Conservation (phyloP, 1,139 yeast genomes). For the Scheffersomyces cryptocercus region DNA sequence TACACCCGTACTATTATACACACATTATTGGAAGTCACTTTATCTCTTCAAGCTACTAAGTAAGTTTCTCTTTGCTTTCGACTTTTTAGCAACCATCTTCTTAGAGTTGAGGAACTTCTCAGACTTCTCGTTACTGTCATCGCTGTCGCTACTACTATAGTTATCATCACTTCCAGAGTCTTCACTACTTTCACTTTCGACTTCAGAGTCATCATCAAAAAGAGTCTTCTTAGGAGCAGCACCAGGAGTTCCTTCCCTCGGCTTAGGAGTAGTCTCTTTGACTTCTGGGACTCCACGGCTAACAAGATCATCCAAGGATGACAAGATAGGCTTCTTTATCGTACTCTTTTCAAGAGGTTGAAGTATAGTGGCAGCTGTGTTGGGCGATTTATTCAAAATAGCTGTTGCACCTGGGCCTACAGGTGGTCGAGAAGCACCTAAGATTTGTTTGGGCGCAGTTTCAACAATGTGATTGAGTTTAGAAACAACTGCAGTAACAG, state of each 20-base stretch:
- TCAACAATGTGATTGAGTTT: not conserved
- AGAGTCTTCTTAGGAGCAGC: constrained; percentile 2
- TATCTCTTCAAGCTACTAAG: constrained; percentile 11
- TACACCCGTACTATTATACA: not conserved
- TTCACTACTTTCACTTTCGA: constrained; percentile 6
- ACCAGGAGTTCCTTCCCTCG: not conserved
- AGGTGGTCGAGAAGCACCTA: not conserved
- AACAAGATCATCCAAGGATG: constrained; percentile 58
- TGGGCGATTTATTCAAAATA: not conserved
- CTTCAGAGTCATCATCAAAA: constrained; percentile 3
- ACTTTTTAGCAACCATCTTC: constrained; percentile 8
- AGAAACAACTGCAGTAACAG: constrained; percentile 2
- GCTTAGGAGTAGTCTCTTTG: constrained; percentile 30
- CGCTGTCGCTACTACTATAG: constrained; percentile 14
- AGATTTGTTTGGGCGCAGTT: not conserved
- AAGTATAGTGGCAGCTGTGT: not conserved
- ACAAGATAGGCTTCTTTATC: constrained; percentile 33
- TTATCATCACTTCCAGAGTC: constrained; percentile 3
- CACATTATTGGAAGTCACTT: not conserved
- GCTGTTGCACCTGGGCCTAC: constrained; percentile 1
- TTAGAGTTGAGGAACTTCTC: constrained; percentile 14
- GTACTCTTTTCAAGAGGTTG: not conserved
- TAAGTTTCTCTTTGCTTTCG: constrained; percentile 10
- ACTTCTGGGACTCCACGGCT: constrained; percentile 66
- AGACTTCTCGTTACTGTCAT: constrained; percentile 12